These are phyloP conservation scores for Schrenkiella parvula DNA, from an alignment of 345 rosid genomes.

Conservation along the genomic window DNA sequence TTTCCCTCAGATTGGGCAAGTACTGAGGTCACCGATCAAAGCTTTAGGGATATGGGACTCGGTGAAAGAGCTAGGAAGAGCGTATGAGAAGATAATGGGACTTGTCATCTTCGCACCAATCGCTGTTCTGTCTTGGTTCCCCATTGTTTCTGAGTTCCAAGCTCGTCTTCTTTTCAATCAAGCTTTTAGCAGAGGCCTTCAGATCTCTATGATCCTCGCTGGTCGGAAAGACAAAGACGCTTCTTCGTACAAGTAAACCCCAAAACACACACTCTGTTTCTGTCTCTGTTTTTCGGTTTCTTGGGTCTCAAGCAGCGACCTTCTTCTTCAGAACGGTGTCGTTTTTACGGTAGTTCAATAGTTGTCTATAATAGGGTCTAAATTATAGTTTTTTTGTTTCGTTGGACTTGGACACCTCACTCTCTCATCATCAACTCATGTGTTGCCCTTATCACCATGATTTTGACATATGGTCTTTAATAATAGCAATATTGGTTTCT, in stretches of 20 bases:
- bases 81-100: slow-evolving; percentile 80
- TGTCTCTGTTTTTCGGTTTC: not conserved
- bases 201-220: slow-evolving; percentile 79
- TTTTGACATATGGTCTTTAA: slow-evolving; percentile 25
- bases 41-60: slow-evolving; percentile 70
- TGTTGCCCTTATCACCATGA: slow-evolving; percentile 25
- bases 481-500: slow-evolving; percentile 13
- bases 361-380: slow-evolving; percentile 7
- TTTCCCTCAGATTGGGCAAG: slow-evolving; percentile 62
- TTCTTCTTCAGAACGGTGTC: not conserved
- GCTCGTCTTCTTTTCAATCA: slow-evolving; percentile 90
- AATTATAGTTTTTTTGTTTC: not conserved
- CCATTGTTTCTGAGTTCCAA: slow-evolving; percentile 81
- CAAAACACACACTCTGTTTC: not conserved
- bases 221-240: slow-evolving; percentile 55
- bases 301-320: not conserved
- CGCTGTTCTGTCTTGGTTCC: slow-evolving; percentile 78
- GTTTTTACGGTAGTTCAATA: not conserved
- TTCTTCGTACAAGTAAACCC: slow-evolving; percentile 22
- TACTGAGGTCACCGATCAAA: slow-evolving; percentile 44
- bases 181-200: slow-evolving; percentile 91
- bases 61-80: slow-evolving; percentile 76
- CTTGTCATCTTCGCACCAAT: slow-evolving; percentile 57
- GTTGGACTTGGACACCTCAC: slow-evolving; percentile 21
- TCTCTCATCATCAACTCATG: slow-evolving; percentile 18